phyloP scores from a whole-genome alignment of 768 basidiomycete species.

The Boletus reticuloceps region DNA sequence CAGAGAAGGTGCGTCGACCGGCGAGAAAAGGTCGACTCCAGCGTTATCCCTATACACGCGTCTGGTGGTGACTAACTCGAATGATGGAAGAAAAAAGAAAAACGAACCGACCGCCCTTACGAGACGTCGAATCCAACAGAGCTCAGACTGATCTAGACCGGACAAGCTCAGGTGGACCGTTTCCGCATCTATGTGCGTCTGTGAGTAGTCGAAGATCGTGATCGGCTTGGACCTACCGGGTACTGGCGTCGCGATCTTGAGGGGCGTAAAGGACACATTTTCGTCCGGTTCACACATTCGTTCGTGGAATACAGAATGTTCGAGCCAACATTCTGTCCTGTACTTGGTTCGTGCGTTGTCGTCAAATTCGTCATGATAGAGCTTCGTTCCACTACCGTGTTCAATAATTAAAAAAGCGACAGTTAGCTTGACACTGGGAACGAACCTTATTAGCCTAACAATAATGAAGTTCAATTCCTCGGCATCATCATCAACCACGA shows the following conservation, averaged over 20 bases:
- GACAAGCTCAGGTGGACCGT: constrained; percentile 64
- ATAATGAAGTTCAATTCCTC: constrained; percentile 61
- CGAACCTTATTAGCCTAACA: constrained; percentile 72
- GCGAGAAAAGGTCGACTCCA: constrained; percentile 59
- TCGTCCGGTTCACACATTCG: constrained; percentile 61
- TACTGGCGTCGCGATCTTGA: constrained; percentile 58
- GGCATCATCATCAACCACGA: constrained; percentile 43
- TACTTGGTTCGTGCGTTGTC: constrained; percentile 48
- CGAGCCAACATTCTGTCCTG: constrained; percentile 93
- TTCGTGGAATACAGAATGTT: constrained; percentile 77
- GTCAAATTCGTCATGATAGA: constrained; percentile 59
- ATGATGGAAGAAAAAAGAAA: background rate
- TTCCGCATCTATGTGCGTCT: constrained; percentile 47
- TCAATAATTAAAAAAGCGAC: background rate
- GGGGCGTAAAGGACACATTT: constrained; percentile 68
- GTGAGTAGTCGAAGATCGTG: background rate
- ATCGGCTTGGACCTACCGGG: constrained; percentile 38
- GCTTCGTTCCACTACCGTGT: constrained; percentile 57
- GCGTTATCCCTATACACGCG: constrained; percentile 44
- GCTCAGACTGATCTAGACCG: constrained; percentile 69
- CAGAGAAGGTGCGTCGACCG: constrained; percentile 81
- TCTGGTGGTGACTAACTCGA: background rate
- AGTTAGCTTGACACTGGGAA: background rate
- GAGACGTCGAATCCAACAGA: constrained; percentile 51
- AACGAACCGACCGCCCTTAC: constrained; percentile 22